Conservation (phyloP, 1,284 basidiomycete species). For the Cryptococcus deneoformans region DNA sequence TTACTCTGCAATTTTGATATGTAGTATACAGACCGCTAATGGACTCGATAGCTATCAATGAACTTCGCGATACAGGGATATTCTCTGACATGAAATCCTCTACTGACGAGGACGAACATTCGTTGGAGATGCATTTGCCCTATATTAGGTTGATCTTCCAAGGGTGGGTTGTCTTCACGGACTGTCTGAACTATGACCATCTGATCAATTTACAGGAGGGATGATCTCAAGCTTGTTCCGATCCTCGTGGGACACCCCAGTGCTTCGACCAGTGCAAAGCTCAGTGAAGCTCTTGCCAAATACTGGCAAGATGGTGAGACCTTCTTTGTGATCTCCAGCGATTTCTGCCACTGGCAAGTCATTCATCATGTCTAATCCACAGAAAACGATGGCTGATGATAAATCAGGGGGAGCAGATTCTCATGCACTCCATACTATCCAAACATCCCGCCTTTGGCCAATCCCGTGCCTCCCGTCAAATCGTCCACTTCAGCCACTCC, state of each 20-base stretch:
- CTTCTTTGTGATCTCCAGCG: slow-evolving; percentile 86
- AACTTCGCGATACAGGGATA: slow-evolving; percentile 64
- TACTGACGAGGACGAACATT: slow-evolving; percentile 92
- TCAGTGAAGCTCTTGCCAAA: slow-evolving; percentile 70
- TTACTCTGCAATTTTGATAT: slow-evolving; percentile 35
- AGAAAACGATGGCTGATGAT: neutral
- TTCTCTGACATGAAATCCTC: slow-evolving; percentile 67
- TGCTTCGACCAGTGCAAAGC: slow-evolving; percentile 58
- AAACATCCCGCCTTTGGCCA: slow-evolving; percentile 54
- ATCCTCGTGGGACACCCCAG: slow-evolving; percentile 85
- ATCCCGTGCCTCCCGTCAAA: slow-evolving; percentile 51
- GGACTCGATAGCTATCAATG: slow-evolving; percentile 58
- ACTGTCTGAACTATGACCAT: neutral
- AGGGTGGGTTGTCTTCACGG: slow-evolving; percentile 54
- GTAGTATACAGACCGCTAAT: neutral
- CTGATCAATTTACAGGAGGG: slow-evolving; percentile 41
- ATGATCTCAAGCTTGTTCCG: slow-evolving; percentile 76
- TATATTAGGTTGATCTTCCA: slow-evolving; percentile 86
- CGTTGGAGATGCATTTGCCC: slow-evolving; percentile 96
- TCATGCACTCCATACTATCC: slow-evolving; percentile 89
- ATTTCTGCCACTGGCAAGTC: slow-evolving; percentile 95
- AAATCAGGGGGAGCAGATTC: slow-evolving; percentile 78
- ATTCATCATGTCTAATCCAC: slow-evolving; percentile 2
- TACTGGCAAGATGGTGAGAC: slow-evolving; percentile 75
- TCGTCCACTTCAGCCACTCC: slow-evolving; percentile 35